A percentile compares a stretch with the other conserved stretches of the same genome.
Conservation (phyloP, 2,329 filamentous ascomycete genomes). For the Chaetomium sp. region DNA sequence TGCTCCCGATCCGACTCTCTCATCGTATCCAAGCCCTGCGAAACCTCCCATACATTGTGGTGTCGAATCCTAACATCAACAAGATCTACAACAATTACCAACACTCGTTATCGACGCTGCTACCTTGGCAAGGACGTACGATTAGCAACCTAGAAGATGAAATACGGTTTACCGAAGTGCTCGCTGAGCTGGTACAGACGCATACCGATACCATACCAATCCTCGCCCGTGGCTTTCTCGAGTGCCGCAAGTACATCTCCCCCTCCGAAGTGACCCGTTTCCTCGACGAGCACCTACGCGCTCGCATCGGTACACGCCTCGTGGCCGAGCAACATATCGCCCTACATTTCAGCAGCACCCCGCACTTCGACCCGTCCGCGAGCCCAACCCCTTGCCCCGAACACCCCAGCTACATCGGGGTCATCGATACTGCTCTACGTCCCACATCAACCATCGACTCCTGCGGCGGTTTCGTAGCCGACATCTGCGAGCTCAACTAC, state of each 20-base stretch:
- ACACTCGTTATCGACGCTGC: slow-evolving; percentile 81
- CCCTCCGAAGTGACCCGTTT: slow-evolving; percentile 80
- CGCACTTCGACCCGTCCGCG: slow-evolving; percentile 55
- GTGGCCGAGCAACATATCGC: slow-evolving; percentile 97
- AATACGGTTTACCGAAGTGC: slow-evolving; percentile 82
- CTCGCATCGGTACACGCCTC: slow-evolving; percentile 85
- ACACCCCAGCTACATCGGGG: slow-evolving; percentile 72
- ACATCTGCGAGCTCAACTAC: slow-evolving; percentile 95
- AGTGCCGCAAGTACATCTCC: slow-evolving; percentile 85
- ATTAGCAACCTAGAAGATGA: slow-evolving; percentile 81
- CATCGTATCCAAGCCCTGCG: slow-evolving; percentile 89
- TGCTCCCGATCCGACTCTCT: slow-evolving; percentile 85
- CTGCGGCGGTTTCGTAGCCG: slow-evolving; percentile 85
- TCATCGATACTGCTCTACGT: slow-evolving; percentile 84
- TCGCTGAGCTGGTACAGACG: slow-evolving; percentile 91
- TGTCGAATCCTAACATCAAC: slow-evolving; percentile 92
- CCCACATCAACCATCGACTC: slow-evolving; percentile 75
- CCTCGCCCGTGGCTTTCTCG: slow-evolving; percentile 84
- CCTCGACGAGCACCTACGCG: slow-evolving; percentile 86
- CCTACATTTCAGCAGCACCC: slow-evolving; percentile 65
- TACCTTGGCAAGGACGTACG: slow-evolving; percentile 66
- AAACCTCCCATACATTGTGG: slow-evolving; percentile 94
- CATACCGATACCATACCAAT: slow-evolving; percentile 93
- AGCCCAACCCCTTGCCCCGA: slow-evolving; percentile 46
- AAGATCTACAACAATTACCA: slow-evolving; percentile 96